Conservation (phyloP, 2,329 filamentous ascomycete species). For the Fusarium poae region DNA sequence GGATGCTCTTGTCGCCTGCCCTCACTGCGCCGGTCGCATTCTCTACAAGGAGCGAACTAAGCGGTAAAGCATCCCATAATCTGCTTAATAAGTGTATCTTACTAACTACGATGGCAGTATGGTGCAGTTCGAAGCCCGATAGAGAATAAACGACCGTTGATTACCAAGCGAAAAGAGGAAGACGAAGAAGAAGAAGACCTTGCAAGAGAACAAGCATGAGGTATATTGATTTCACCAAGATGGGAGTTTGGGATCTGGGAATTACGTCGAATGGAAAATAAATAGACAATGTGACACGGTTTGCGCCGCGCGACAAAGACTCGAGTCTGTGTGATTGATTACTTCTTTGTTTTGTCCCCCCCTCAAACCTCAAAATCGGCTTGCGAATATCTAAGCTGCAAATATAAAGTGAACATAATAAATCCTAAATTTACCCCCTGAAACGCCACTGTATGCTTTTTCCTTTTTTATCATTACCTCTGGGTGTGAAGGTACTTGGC, state of each 20-base stretch:
- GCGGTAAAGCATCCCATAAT: slow-evolving; percentile 71
- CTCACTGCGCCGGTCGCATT: slow-evolving; percentile 87
- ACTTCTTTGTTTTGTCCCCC: slow-evolving; percentile 27
- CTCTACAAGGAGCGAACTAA: slow-evolving; percentile 98
- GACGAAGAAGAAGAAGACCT: slow-evolving; percentile 18
- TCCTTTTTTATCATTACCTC: slow-evolving; percentile 45
- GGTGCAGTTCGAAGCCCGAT: slow-evolving; percentile 98
- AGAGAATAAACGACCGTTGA: slow-evolving; percentile 11
- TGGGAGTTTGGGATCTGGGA: slow-evolving; percentile 48
- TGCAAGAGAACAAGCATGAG: slow-evolving; percentile 12
- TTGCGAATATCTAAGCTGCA: slow-evolving; percentile 43
- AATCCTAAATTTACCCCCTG: slow-evolving; percentile 29
- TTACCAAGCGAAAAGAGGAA: slow-evolving; percentile 26
- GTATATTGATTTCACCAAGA: slow-evolving; percentile 37
- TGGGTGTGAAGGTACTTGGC: slow-evolving; percentile 70
- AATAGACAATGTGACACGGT: slow-evolving; percentile 38
- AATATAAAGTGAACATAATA: slow-evolving; percentile 28
- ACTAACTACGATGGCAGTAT: slow-evolving; percentile 69
- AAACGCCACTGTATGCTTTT: slow-evolving; percentile 44
- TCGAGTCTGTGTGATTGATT: slow-evolving; percentile 25
- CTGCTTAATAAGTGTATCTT: accelerated
- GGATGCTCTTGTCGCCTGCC: slow-evolving; percentile 64
- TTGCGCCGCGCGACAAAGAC: slow-evolving; percentile 22
- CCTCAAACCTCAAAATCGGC: slow-evolving; percentile 38
- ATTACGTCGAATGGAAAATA: slow-evolving; percentile 28